A percentile compares a stretch with the other conserved stretches of the same genome.
These are phyloP conservation scores for Kwoniella heveanensis DNA, from an alignment of 768 basidiomycete genomes.

Conservation along the genomic window DNA sequence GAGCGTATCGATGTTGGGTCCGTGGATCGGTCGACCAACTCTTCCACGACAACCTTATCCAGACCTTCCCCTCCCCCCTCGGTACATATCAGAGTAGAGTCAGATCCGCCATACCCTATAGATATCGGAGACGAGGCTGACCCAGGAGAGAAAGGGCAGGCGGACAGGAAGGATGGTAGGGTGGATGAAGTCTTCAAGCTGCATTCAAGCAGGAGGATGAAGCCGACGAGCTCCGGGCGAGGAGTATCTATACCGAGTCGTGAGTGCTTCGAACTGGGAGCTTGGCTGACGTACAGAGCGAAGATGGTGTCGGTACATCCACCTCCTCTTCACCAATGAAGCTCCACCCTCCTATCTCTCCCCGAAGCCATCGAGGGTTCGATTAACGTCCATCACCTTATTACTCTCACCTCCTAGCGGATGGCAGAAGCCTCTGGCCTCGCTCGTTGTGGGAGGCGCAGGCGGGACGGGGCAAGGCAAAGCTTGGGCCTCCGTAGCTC, in stretches of 20 bases:
- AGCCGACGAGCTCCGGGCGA: conserved; percentile 42
- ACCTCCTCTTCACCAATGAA: conserved; percentile 41
- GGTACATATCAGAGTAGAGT: conserved; percentile 14
- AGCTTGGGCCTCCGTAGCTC: conserved; percentile 72
- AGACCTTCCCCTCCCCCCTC: conserved; percentile 32
- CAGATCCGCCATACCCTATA: conserved; percentile 36
- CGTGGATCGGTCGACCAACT: conserved; percentile 18
- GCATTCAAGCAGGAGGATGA: conserved; percentile 49
- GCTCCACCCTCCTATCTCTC: conserved; percentile 39
- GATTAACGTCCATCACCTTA: conserved; percentile 48
- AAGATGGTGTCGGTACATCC: conserved; percentile 50
- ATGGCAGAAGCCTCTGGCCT: conserved; percentile 47
- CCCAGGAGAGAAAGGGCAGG: conserved; percentile 27
- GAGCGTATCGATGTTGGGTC: conserved; percentile 24
- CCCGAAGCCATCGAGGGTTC: conserved; percentile 21
- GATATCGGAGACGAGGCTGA: conserved; percentile 43
- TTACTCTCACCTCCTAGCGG: conserved; percentile 37
- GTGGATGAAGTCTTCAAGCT: conserved; percentile 51
- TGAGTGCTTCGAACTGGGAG: conserved; percentile 19
- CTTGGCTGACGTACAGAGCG: conserved; percentile 29
- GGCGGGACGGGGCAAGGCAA: conserved; percentile 46
- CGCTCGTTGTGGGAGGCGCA: conserved; percentile 42
- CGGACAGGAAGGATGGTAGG: conserved; percentile 43
- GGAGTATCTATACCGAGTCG: conserved; percentile 51
- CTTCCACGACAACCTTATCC: conserved; percentile 42